Evolutionary conservation across 495 filamentous ascomycete species (phyloP).

Genomic region (Terfezia boudieri): DNA sequence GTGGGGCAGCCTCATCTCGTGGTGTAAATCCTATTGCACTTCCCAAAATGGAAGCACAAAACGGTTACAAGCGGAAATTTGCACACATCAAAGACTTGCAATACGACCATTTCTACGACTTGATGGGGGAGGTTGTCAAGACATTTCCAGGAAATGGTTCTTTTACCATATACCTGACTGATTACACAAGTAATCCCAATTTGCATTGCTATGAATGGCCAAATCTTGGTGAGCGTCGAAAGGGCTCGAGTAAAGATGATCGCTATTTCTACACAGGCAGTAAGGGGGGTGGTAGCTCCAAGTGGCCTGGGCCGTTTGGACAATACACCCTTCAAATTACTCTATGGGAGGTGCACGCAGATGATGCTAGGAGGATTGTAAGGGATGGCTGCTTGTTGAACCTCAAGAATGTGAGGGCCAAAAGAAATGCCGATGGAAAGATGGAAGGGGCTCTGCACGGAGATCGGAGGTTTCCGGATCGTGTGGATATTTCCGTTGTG

Average conservation of each 20-base stretch:
- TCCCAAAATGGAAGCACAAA: too few relatives aligned
- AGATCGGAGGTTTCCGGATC: slow-evolving; percentile 30
- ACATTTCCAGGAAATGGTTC: slow-evolving; percentile 29
- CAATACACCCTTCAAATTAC: slow-evolving; percentile 50
- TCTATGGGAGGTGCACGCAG: slow-evolving; percentile 46
- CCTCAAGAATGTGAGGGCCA: slow-evolving; percentile 53
- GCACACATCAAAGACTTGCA: slow-evolving; percentile 41
- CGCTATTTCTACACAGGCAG: slow-evolving; percentile 6
- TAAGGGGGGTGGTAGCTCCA: slow-evolving; percentile 1
- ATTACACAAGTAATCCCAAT: slow-evolving; percentile 40
- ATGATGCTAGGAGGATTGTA: slow-evolving; percentile 31
- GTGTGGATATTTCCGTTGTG: slow-evolving; percentile 32
- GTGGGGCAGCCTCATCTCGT: too few relatives aligned
- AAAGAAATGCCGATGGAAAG: slow-evolving; percentile 27
- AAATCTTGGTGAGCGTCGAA: slow-evolving; percentile 19
- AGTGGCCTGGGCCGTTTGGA: slow-evolving; percentile 65
- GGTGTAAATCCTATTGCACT: too few relatives aligned
- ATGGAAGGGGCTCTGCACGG: slow-evolving; percentile 53
- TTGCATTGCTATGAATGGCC: slow-evolving; percentile 35
- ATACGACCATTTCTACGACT: slow-evolving; percentile 36
- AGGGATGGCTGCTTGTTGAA: slow-evolving; percentile 35
- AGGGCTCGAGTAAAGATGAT: slow-evolving; percentile 18
- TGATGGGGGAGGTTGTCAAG: slow-evolving; percentile 57
- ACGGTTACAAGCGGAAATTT: slow-evolving; percentile 26
- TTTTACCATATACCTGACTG: slow-evolving; percentile 52